phyloP scores from a whole-genome alignment of 2,329 filamentous ascomycete species.

The Diplodia sapinea region DNA sequence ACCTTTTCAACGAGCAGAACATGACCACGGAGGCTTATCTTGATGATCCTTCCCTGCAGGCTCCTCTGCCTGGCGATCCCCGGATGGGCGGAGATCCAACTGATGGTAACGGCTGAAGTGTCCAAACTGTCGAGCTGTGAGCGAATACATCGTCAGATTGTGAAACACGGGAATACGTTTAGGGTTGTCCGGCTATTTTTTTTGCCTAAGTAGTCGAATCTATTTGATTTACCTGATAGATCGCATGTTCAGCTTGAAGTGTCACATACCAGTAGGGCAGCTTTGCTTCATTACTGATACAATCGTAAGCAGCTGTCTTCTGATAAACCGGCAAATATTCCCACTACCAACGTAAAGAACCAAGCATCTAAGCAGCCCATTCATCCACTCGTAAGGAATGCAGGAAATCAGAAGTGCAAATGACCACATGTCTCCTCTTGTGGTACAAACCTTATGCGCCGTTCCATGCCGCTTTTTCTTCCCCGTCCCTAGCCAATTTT shows the following conservation, averaged over 20 bases:
- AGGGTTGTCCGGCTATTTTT: neutral
- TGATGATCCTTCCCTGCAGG: neutral
- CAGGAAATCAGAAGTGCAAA: constrained; percentile 8
- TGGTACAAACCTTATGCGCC: constrained; percentile 17
- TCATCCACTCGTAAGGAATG: neutral
- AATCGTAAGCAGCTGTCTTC: neutral
- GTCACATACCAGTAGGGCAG: neutral
- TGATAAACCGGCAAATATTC: neutral
- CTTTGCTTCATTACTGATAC: neutral
- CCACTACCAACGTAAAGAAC: neutral
- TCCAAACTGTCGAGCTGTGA: too few relatives aligned
- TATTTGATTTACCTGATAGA: neutral
- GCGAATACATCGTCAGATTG: neutral
- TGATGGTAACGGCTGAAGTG: neutral
- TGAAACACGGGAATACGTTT: neutral
- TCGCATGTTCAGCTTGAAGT: too few relatives aligned
- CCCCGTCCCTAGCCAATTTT: neutral
- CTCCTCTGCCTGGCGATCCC: neutral
- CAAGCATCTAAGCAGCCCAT: constrained; percentile 1
- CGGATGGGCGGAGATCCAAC: neutral
- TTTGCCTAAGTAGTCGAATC: neutral
- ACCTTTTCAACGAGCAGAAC: neutral
- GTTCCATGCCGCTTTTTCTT: constrained; percentile 21
- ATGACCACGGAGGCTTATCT: neutral
- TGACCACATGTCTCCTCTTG: constrained; percentile 7